phyloP scores from a whole-genome alignment of 1,284 basidiomycete genomes.

The Inonotus obliquus region DNA sequence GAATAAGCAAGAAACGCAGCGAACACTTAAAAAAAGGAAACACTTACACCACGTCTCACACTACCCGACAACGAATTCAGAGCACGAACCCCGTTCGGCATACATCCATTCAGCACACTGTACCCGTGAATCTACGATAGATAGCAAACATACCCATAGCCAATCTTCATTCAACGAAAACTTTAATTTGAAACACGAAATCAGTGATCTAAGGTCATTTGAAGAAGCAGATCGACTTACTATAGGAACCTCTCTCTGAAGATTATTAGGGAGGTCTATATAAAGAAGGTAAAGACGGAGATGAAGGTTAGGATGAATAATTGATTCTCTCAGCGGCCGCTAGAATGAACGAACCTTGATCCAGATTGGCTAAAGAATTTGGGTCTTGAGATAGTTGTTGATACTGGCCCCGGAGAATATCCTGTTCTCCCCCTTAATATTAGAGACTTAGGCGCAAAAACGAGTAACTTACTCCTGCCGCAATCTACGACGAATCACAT shows the following conservation, averaged over 20 bases:
- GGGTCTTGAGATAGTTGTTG: conserved; percentile 93
- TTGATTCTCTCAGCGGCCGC: neutral
- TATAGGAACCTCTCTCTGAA: conserved; percentile 85
- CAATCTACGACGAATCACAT: conserved; percentile 42
- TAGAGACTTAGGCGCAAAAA: neutral
- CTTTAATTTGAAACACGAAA: conserved; percentile 34
- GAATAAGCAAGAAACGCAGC: conserved; percentile 20
- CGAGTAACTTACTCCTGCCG: conserved; percentile 63
- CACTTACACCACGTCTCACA: conserved; percentile 84
- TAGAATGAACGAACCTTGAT: conserved; percentile 61
- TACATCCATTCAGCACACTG: neutral
- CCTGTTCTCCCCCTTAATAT: conserved; percentile 42
- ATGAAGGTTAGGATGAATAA: neutral
- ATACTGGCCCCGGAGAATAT: conserved; percentile 89
- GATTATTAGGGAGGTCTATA: conserved; percentile 86
- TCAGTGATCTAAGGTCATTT: conserved; percentile 2
- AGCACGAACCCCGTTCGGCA: too few relatives aligned
- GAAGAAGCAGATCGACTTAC: conserved; percentile 38
- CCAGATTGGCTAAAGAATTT: conserved; percentile 89
- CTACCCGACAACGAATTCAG: conserved; percentile 31
- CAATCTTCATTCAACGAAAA: conserved; percentile 86
- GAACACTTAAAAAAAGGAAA: neutral
- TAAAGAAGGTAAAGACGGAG: neutral
- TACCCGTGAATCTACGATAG: neutral
- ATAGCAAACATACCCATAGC: conserved; percentile 69